Evolutionary conservation across 306 rosid genomes (phyloP), one percentile per base, ranked within the genome.

Genomic region (Clitoria ternatea): DNA sequence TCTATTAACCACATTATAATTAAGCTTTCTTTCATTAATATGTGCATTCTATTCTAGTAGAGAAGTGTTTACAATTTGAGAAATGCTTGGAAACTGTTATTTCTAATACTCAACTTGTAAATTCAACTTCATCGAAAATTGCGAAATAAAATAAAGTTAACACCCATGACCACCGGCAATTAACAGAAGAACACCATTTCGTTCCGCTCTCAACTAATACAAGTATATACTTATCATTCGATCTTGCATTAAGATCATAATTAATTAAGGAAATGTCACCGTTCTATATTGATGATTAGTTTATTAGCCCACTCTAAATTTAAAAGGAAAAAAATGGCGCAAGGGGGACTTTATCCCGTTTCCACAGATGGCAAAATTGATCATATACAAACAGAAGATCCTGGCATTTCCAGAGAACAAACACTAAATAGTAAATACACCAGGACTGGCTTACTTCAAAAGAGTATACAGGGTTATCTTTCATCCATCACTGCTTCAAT

Each of bases 401-500:
- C 9, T 55, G 43, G 57, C 30, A 61, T 74, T 74, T 61, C 73
- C 62, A 29, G 22, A 52, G 36, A 11, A 73, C 49, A 29, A 61
- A 50, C 23, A 37, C 56, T 35, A 18, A 6, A 57, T n/a, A 19
- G 33, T 6, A 27, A 43, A 67, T n/a, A 8, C 62, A 55, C 22
- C 5, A 14, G 11, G 12, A 53, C 49, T 18, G 61, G 30, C 67
- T 57, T 19, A 9, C 56, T 23, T 72, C 62, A 19, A 56, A 30
- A 35, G 23, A 17, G 70, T 24, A 18, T 53, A 66, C 22, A 50
- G 44, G 49, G 37, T 70, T 80, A 84, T 40, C 85, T 82, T 75
- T 88, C 88, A 48, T 88, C 85, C 60, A 92, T 48, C 73, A 80
- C 48, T 36, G 92, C 86, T 39, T 90, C 92, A 45, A 83, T 91